A percentile compares a stretch with the other conserved stretches of the same genome.
phyloP scores from a whole-genome alignment of 257 asterid genomes.

The Jasminum sambac region DNA sequence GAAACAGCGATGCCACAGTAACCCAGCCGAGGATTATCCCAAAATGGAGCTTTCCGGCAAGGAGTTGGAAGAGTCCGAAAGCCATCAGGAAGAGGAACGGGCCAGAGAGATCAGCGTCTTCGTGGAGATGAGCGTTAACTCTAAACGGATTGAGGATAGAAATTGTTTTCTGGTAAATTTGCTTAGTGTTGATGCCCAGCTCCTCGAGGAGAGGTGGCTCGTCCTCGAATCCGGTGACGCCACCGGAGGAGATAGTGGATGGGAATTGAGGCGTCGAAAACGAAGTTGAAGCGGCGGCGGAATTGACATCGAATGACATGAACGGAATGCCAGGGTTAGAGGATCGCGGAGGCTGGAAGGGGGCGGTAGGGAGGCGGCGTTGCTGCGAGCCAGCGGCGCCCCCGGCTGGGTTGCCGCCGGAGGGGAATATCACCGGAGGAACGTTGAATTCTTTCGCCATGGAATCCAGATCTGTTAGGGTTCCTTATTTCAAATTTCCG shows the following conservation, averaged over 20 bases:
- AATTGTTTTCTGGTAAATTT: slow-evolving; percentile 77
- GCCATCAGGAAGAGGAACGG: slow-evolving; percentile 87
- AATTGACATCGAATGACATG: slow-evolving; percentile 78
- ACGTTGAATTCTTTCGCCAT: slow-evolving; percentile 84
- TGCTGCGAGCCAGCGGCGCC: slow-evolving; percentile 49
- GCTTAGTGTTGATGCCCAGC: slow-evolving; percentile 86
- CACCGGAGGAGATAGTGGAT: slow-evolving; percentile 43
- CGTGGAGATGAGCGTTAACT: slow-evolving; percentile 69
- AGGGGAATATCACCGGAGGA: slow-evolving; percentile 80
- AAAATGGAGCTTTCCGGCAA: slow-evolving; percentile 83
- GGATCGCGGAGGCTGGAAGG: slow-evolving; percentile 78
- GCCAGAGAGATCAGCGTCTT: slow-evolving; percentile 89
- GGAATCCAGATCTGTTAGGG: slow-evolving; percentile 38
- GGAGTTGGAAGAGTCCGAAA: slow-evolving; percentile 81
- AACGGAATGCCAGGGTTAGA: slow-evolving; percentile 71
- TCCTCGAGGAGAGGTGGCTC: slow-evolving; percentile 93
- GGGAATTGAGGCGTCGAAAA: slow-evolving; percentile 70
- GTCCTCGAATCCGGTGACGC: slow-evolving; percentile 61
- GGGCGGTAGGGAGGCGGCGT: slow-evolving; percentile 85
- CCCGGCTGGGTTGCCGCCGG: slow-evolving; percentile 61
- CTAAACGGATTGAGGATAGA: slow-evolving; percentile 69
- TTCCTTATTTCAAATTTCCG: not conserved
- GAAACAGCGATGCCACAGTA: slow-evolving; percentile 71
- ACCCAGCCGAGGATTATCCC: slow-evolving; percentile 89
- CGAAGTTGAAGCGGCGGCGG: slow-evolving; percentile 74